A percentile compares a stretch with the other conserved stretches of the same genome.
Conservation (phyloP, 1,139 yeast species). For the Suhomyces bribrorum region DNA sequence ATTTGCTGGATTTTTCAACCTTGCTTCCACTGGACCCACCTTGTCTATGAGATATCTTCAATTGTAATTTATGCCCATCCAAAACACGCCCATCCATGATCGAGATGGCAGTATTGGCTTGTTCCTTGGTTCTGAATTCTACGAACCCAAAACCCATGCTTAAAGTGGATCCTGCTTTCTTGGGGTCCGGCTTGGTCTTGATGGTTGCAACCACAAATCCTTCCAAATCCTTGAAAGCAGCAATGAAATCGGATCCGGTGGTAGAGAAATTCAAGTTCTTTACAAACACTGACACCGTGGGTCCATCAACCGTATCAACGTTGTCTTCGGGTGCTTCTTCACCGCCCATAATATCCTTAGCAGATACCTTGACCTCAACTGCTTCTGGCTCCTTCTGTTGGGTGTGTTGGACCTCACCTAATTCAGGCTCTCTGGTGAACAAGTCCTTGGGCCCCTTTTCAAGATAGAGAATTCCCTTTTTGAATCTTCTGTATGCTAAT, state of each 20-base stretch:
- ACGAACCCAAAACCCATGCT: conserved; percentile 99
- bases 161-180: conserved; percentile 58
- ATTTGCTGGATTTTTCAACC: conserved; percentile 40
- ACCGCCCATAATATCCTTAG: conserved; percentile 43
- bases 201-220: conserved; percentile 86
- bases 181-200: conserved; percentile 87
- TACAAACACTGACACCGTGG: conserved; percentile 83
- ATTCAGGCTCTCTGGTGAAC: conserved; percentile 60
- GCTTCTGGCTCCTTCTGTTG: conserved; percentile 24
- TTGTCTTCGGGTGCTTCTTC: conserved; percentile 35
- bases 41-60: conserved; percentile 81
- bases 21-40: conserved; percentile 27
- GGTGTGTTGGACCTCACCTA: conserved; percentile 29
- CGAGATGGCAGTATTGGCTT: conserved; percentile 74
- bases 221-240: conserved; percentile 64
- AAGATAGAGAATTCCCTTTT: conserved; percentile 79
- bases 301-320: conserved; percentile 53
- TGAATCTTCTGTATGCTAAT: conserved; percentile 82
- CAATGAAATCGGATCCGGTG: conserved; percentile 55
- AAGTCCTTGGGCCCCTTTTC: conserved; percentile 92
- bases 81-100: conserved; percentile 76
- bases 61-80: conserved; percentile 87
- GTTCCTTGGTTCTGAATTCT: conserved; percentile 76
- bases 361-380: conserved; percentile 46
- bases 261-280: conserved; percentile 91